phyloP scores from a whole-genome alignment of 2,329 filamentous ascomycete genomes.

The Talaromyces amestolkiae region DNA sequence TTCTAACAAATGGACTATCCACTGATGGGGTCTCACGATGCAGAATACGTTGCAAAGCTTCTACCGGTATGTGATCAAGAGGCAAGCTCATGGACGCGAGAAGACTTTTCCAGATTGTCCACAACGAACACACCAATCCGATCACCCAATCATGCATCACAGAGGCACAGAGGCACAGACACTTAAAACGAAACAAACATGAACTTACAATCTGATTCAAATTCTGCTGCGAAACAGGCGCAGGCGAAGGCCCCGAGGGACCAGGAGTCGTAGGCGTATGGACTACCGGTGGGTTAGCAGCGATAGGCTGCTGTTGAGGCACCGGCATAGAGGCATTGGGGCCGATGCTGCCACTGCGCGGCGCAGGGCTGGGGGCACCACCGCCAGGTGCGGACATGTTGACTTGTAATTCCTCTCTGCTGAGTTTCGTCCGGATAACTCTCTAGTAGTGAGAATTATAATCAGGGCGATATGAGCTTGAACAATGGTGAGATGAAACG shows the following conservation, averaged over 20 bases:
- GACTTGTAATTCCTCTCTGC: neutral
- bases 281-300: conserved; percentile 48
- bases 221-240: conserved; percentile 75
- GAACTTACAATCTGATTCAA: conserved; percentile 88
- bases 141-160: neutral
- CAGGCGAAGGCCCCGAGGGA: conserved; percentile 38
- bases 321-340: conserved; percentile 45
- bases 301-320: conserved; percentile 49
- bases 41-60: neutral
- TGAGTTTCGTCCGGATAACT: neutral
- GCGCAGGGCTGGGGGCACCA: conserved; percentile 47
- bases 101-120: neutral
- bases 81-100: neutral
- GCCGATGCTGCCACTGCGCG: conserved; percentile 50
- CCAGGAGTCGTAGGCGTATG: conserved; percentile 30
- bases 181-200: conserved; percentile 7
- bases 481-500: neutral
- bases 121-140: neutral
- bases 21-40: neutral
- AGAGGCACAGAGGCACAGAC: conserved; percentile 4
- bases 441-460: neutral
- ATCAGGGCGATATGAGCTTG: neutral
- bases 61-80: neutral
- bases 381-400: conserved; percentile 47
- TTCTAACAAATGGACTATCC: neutral